Evolutionary conservation across 1,284 basidiomycete genomes (phyloP), one percentile per base, ranked within the genome.

Genomic region (Ustanciosporium gigantosporum): DNA sequence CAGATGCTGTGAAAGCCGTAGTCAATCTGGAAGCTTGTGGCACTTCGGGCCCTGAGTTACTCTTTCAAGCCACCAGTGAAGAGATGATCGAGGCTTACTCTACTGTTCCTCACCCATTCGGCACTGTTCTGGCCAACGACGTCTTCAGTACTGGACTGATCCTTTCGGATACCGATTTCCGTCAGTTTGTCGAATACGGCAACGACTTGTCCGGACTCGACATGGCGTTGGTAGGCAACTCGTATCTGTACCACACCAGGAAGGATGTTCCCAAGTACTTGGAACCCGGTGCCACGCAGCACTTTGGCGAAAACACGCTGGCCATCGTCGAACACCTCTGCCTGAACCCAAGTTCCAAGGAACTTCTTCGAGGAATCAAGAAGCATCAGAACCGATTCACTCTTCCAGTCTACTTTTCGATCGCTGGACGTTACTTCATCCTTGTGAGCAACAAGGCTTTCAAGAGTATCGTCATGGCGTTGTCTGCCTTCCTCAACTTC

Each of bases 11-110:
- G 17, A 86, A 89, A 8, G 90, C 91, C 0, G 86, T 88, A 4
- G 86, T 97, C 77, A 97, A 98, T 73, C 83, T 98, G 11, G 94
- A 97, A 83, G 89, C 91, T 34, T 92, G 91, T 31, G 94, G 94
- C 0, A 87, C 87, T 0, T 87, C 85, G 5, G 93, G 94, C 0
- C 88, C 87, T 19, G 91, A 93, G 70, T 81, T 97, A 7, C 83
- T 97, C 13, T 98, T 98, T 82, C 94, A 98, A 81, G 94, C 94
- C 0, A 96, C 91, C 0, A 91, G 89, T 13, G 85, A 88, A 59
- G 86, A 92, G 59, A 95, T 98, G 91, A 89, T 97, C 16, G 83
- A 88, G 52, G 92, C 91, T 0, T 96, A 94, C 74, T 84, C 87
- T 0, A 83, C 87, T 65, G 89, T 90, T 0, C 91, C 92, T 48